Evolutionary conservation across 495 filamentous ascomycete species (phyloP).

Genomic region (Podospora comata): DNA sequence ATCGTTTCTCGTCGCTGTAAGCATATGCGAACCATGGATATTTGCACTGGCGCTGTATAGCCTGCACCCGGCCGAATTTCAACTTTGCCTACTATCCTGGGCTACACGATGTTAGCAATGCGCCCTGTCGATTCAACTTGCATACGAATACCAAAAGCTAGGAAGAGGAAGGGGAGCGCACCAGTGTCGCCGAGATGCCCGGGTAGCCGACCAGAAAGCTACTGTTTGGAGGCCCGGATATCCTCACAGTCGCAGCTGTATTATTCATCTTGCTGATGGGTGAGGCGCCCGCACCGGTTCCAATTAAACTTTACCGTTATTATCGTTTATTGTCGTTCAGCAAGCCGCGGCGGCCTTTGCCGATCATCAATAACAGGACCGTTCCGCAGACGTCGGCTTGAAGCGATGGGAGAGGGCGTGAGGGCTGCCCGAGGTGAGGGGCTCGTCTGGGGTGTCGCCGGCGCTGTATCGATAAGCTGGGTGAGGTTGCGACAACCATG

Average conservation of each 20-base stretch:
- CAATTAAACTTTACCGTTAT: conserved; percentile 6
- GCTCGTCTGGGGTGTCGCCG: conserved; percentile 18
- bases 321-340: conserved; percentile 18
- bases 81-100: conserved; percentile 95
- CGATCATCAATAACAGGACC: conserved; percentile 26
- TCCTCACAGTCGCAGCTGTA: conserved; percentile 80
- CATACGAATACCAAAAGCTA: not conserved
- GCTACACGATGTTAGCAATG: conserved; percentile 52
- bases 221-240: conserved; percentile 95
- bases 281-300: not conserved
- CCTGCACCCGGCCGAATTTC: conserved; percentile 87
- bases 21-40: conserved; percentile 92
- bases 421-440: conserved; percentile 23
- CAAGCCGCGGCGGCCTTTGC: conserved; percentile 22
- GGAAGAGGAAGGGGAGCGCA: conserved; percentile 45
- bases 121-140: conserved; percentile 8
- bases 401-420: conserved; percentile 17
- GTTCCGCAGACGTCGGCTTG: conserved; percentile 21
- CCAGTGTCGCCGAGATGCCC: conserved; percentile 95
- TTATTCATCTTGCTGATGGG: conserved; percentile 30
- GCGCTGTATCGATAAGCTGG: conserved; percentile 31
- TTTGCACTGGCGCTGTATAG: conserved; percentile 78
- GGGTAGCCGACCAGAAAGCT: conserved; percentile 96
- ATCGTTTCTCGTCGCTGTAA: conserved; percentile 93
- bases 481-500: conserved; percentile 12